Evolutionary conservation across 192 early-diverging fungal genomes (phyloP), one percentile per base, ranked within the genome.

Genomic region (Podila horticola): DNA sequence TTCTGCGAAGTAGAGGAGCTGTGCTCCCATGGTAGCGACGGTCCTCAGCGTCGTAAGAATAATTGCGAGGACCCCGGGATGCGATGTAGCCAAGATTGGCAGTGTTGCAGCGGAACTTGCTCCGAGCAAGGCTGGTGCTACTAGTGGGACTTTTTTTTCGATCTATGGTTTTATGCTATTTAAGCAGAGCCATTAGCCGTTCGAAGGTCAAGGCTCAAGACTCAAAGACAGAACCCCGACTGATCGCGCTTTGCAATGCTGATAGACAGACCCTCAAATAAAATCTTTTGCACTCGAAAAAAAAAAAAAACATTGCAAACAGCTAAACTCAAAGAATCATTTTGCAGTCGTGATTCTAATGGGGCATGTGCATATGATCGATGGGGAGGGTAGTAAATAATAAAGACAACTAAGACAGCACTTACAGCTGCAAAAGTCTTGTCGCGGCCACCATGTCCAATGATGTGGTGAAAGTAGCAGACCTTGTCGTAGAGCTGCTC

Each of bases 391-490:
- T 19, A 61, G 29, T 17, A 38, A 20, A 11, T 7, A 19, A 31
- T 2, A 66, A 50, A 51, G 6, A 15, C n/a, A 13, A 30, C 13
- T 41, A 5, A 17, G 11, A 4, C 31, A 3, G 17, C 28, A 74
- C 77, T 69, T 81, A 81, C 77, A 58, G 77, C 77, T 69, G 77
- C 77, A 61, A 81, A 81, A 17, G 77, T 81, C 67, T 81, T 81
- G 77, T 81, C 77, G 62, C 77, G 77, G 59, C 77, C 77, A 59
- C 77, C 71, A 8, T 81, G 77, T 49, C 77, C 77, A 52, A 81
- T 81, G 38, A 73, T 81, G 50, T 81, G 77, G 65, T 81, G 77
- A 28, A 81, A 81, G 65, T 81, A 81, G 24, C 77, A 81, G 24
- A 81, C 66, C 67, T 81, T 81, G 51, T 81, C 77, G 49, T 81